phyloP scores from a whole-genome alignment of 148 eudicot species.

The Salicornia ramosissima region DNA sequence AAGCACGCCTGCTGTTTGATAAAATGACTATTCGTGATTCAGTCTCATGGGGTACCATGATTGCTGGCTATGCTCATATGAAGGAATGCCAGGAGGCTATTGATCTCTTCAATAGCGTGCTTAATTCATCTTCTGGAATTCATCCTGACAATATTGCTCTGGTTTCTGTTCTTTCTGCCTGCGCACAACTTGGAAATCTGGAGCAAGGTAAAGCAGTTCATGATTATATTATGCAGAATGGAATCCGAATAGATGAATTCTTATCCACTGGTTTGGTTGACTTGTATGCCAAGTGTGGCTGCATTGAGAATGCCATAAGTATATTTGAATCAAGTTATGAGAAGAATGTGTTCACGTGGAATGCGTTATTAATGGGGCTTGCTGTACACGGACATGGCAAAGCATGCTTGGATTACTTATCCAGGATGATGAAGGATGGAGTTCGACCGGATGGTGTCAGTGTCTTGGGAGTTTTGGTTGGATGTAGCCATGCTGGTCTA shows the following conservation, averaged over 20 bases:
- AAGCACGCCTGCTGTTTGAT: conserved; percentile 57
- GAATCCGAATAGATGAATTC: conserved; percentile 37
- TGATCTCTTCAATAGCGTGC: conserved; percentile 51
- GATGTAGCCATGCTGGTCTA: conserved; percentile 80
- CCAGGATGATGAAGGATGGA: conserved; percentile 46
- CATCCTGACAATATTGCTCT: conserved; percentile 53
- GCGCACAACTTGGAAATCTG: conserved; percentile 63
- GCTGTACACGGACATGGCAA: conserved; percentile 70
- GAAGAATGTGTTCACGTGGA: conserved; percentile 68
- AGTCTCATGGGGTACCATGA: conserved; percentile 72
- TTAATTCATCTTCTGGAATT: conserved; percentile 25
- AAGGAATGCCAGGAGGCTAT: conserved; percentile 48
- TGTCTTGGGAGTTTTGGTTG: conserved; percentile 62
- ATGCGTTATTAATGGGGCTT: conserved; percentile 67
- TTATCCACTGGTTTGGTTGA: conserved; percentile 65
- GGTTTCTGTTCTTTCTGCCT: conserved; percentile 75
- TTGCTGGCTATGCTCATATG: conserved; percentile 66
- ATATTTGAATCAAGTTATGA: conserved; percentile 45
- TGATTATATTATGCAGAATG: conserved; percentile 32
- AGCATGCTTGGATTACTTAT: conserved; percentile 49
- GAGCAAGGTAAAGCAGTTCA: conserved; percentile 58
- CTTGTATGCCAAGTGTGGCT: conserved; percentile 72
- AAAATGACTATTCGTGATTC: conserved; percentile 56
- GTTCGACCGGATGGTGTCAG: conserved; percentile 72
- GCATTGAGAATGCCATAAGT: conserved; percentile 43